These are phyloP conservation scores for Baorangia bicolor DNA, from an alignment of 768 basidiomycete species.

Conservation along the genomic window DNA sequence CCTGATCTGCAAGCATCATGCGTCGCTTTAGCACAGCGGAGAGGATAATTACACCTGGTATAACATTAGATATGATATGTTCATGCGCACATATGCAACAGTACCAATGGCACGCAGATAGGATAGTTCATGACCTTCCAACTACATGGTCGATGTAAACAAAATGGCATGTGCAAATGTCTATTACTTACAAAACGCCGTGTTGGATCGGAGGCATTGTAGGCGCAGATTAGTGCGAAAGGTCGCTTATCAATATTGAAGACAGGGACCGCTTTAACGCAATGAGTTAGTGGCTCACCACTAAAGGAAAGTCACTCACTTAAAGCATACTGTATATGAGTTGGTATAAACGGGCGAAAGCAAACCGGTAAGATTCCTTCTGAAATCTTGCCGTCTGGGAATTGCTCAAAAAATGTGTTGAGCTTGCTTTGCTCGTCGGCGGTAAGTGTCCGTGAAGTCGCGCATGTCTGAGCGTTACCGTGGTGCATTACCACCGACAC, in stretches of 20 bases:
- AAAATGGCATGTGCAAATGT: neutral
- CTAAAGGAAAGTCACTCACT: constrained; percentile 47
- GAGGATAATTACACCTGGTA: constrained; percentile 80
- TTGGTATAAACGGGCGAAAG: constrained; percentile 78
- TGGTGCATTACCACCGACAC: constrained; percentile 71
- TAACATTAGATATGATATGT: constrained; percentile 1
- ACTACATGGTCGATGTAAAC: constrained; percentile 39
- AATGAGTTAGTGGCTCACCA: constrained; percentile 5
- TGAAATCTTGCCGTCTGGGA: constrained; percentile 84
- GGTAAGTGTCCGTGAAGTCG: constrained; percentile 55
- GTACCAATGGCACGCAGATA: constrained; percentile 87
- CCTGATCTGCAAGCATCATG: constrained; percentile 94
- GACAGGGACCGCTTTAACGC: constrained; percentile 75
- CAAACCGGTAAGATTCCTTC: constrained; percentile 85
- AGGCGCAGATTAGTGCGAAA: constrained; percentile 88
- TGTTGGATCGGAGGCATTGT: constrained; percentile 78
- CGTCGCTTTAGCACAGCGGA: constrained; percentile 89
- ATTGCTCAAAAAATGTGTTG: constrained; percentile 71
- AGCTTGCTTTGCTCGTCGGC: constrained; percentile 74
- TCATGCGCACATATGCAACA: neutral
- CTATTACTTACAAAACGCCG: constrained; percentile 67
- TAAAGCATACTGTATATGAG: constrained; percentile 82
- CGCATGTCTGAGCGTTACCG: constrained; percentile 54
- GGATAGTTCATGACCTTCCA: constrained; percentile 88
- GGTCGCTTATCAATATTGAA: constrained; percentile 92